Evolutionary conservation across 306 rosid species (phyloP).

Genomic region (Psophocarpus tetragonolobus): DNA sequence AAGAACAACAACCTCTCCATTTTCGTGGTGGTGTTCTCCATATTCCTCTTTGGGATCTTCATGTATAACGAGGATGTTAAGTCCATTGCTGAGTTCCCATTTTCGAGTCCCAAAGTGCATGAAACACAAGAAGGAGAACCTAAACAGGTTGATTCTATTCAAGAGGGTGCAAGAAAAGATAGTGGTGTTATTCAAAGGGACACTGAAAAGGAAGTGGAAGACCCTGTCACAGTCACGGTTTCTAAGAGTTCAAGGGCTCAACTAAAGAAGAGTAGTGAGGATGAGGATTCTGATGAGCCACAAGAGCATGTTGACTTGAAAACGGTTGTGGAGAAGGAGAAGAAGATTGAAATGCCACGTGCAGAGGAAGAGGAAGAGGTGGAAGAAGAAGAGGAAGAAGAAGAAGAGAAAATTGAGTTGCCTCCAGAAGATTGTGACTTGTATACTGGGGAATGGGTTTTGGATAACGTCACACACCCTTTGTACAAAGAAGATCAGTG

Average conservation of each 20-base stretch:
- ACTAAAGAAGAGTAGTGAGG: conserved; percentile 39
- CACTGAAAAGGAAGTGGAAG: background rate
- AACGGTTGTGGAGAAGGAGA: conserved; percentile 41
- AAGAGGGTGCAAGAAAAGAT: background rate
- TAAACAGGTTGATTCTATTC: background rate
- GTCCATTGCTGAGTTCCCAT: conserved; percentile 89
- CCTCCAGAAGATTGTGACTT: conserved; percentile 90
- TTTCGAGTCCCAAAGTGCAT: conserved; percentile 64
- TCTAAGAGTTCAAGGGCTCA: conserved; percentile 47
- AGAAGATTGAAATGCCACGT: conserved; percentile 47
- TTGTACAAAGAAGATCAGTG: conserved; percentile 89
- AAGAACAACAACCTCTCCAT: conserved; percentile 81
- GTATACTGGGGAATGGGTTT: conserved; percentile 87
- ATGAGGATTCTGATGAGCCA: conserved; percentile 53
- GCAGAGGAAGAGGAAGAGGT: conserved; percentile 36
- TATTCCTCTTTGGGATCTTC: conserved; percentile 84
- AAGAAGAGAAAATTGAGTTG: conserved; percentile 64
- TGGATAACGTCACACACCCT: conserved; percentile 78
- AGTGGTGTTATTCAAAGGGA: conserved; percentile 30
- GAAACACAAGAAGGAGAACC: conserved; percentile 51
- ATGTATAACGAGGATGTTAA: conserved; percentile 97
- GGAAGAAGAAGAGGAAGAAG: conserved; percentile 41
- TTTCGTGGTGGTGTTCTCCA: conserved; percentile 73
- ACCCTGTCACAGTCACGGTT: background rate
- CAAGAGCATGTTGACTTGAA: conserved; percentile 52